A percentile compares a stretch with the other conserved stretches of the same genome.
Conservation (phyloP, 2,329 filamentous ascomycete species). For the Xylaria sp. region DNA sequence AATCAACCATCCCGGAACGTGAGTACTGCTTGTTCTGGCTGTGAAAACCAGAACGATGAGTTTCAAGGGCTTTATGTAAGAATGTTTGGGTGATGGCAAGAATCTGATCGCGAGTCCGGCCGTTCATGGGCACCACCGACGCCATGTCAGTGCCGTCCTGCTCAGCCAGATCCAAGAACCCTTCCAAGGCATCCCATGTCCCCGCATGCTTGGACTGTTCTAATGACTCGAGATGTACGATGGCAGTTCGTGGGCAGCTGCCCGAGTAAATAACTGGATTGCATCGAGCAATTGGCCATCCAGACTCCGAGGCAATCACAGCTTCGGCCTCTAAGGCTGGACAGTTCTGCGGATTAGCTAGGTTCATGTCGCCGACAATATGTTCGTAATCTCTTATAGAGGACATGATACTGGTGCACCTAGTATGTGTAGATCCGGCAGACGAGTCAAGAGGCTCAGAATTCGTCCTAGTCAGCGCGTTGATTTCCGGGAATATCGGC, state of each 20-base stretch:
- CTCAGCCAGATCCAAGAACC: slow-evolving; percentile 54
- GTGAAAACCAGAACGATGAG: slow-evolving; percentile 66
- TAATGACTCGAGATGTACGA: slow-evolving; percentile 63
- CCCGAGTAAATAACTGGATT: slow-evolving; percentile 59
- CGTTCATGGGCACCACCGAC: slow-evolving; percentile 58
- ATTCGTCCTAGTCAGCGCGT: slow-evolving; percentile 55
- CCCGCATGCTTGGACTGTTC: slow-evolving; percentile 61
- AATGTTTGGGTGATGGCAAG: slow-evolving; percentile 78
- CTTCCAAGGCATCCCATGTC: slow-evolving; percentile 59
- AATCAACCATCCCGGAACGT: slow-evolving; percentile 66
- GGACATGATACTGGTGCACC: slow-evolving; percentile 60
- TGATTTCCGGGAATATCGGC: slow-evolving; percentile 54
- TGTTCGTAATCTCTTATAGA: slow-evolving; percentile 53
- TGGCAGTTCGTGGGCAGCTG: slow-evolving; percentile 61
- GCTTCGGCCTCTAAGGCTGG: slow-evolving; percentile 59
- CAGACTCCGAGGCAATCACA: slow-evolving; percentile 60
- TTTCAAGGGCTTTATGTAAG: slow-evolving; percentile 75
- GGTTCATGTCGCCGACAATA: slow-evolving; percentile 46
- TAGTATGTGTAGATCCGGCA: slow-evolving; percentile 58
- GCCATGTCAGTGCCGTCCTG: slow-evolving; percentile 53
- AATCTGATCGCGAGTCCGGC: slow-evolving; percentile 72
- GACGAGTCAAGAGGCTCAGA: slow-evolving; percentile 59
- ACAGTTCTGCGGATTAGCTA: slow-evolving; percentile 45
- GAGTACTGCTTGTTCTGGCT: slow-evolving; percentile 56
- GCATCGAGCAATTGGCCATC: slow-evolving; percentile 64